phyloP scores from a whole-genome alignment of 768 basidiomycete genomes.

The Cubamyces lactineus region DNA sequence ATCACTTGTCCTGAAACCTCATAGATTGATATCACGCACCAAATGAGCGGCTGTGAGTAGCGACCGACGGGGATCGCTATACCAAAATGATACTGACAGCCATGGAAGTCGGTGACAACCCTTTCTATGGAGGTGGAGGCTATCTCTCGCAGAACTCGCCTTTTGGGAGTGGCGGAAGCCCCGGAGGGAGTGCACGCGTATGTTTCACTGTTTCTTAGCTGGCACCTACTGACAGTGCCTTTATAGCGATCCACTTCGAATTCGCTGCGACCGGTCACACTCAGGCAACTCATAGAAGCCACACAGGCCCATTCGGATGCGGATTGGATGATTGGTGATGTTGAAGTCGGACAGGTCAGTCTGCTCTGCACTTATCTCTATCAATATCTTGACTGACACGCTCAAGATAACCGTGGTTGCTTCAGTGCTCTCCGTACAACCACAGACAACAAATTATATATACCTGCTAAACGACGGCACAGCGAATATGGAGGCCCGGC shows the following conservation, averaged over 20 bases:
- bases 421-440: constrained; percentile 67
- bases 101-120: constrained; percentile 35
- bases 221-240: not conserved
- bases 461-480: constrained; percentile 89
- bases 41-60: constrained; percentile 51
- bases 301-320: constrained; percentile 87
- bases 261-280: constrained; percentile 73
- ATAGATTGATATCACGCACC: not conserved
- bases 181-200: constrained; percentile 49
- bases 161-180: constrained; percentile 58
- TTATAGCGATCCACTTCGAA: constrained; percentile 43
- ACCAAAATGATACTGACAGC: not conserved
- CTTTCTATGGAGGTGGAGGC: constrained; percentile 45
- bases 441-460: constrained; percentile 78
- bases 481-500: constrained; percentile 73
- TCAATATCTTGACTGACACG: not conserved
- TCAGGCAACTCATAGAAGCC: constrained; percentile 74
- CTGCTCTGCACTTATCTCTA: no score
- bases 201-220: constrained; percentile 35
- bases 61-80: not conserved
- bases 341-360: constrained; percentile 78
- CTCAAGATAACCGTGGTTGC: constrained; percentile 73
- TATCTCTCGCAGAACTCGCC: constrained; percentile 65
- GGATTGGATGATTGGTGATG: constrained; percentile 83
- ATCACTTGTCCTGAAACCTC: not conserved